These are phyloP conservation scores for Nigrospora oryzae DNA, from an alignment of 2,329 filamentous ascomycete genomes.

Conservation along the genomic window DNA sequence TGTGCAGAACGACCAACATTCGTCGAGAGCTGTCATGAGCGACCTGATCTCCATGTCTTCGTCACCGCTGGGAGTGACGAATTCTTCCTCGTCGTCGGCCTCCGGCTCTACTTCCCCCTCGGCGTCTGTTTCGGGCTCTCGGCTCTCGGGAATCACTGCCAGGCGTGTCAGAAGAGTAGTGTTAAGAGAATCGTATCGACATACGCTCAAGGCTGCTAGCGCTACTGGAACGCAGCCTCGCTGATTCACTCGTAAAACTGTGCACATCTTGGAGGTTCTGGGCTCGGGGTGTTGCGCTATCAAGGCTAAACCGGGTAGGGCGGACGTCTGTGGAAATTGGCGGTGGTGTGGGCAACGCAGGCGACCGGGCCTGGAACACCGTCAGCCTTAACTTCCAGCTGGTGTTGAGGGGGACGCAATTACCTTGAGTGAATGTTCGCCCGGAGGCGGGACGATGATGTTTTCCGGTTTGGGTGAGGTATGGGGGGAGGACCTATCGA, in stretches of 20 bases:
- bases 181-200: neutral
- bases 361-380: constrained; percentile 17
- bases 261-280: constrained; percentile 74
- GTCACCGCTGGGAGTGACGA: constrained; percentile 29
- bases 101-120: constrained; percentile 40
- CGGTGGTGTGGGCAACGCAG: constrained; percentile 51
- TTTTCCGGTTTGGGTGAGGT: constrained; percentile 24
- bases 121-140: constrained; percentile 40
- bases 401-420: constrained; percentile 1
- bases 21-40: constrained; percentile 68
- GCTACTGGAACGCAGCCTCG: constrained; percentile 54
- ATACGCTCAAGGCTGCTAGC: constrained; percentile 71
- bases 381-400: constrained; percentile 6
- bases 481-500: constrained; percentile 26
- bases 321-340: constrained; percentile 69
- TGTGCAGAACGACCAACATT: constrained; percentile 93
- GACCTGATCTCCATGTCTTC: constrained; percentile 57
- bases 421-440: constrained; percentile 28
- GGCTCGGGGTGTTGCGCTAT: constrained; percentile 70
- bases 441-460: constrained; percentile 23
- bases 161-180: constrained; percentile 14
- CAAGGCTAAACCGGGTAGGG: constrained; percentile 54
- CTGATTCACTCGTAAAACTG: constrained; percentile 39
- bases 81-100: constrained; percentile 42
- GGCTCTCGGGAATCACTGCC: constrained; percentile 41